Conservation (phyloP, 331 rosid genomes). For the Acacia concinna region DNA sequence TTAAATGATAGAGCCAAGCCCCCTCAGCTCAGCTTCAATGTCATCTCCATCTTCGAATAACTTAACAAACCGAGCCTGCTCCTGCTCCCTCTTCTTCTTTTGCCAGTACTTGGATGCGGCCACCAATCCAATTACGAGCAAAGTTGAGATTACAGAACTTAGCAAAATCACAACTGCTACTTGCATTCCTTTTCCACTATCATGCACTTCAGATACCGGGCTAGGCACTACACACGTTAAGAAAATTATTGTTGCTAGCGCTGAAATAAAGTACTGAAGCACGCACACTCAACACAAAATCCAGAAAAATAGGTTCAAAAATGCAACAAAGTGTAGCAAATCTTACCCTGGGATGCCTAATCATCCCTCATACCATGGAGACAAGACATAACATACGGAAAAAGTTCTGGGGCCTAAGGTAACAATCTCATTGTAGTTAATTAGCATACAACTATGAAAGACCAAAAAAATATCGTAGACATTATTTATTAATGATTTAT, state of each 20-base stretch:
- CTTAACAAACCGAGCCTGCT: conserved; percentile 77
- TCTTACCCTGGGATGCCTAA: background rate
- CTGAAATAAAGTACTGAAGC: background rate
- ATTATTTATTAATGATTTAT: background rate
- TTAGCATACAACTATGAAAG: background rate
- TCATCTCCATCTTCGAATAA: conserved; percentile 80
- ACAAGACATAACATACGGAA: background rate
- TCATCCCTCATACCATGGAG: background rate
- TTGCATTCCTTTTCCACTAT: conserved; percentile 44
- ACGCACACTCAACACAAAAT: background rate
- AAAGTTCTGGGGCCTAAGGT: background rate
- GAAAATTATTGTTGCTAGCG: background rate
- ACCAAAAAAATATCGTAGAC: background rate
- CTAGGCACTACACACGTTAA: conserved; percentile 45
- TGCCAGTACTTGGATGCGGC: conserved; percentile 69
- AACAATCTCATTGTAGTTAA: background rate
- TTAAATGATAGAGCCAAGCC: conserved; percentile 54
- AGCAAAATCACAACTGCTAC: conserved; percentile 50
- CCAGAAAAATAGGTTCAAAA: conserved; percentile 10
- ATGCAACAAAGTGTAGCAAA: conserved; percentile 23
- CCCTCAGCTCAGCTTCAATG: conserved; percentile 61
- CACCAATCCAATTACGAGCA: conserved; percentile 42
- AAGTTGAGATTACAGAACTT: conserved; percentile 34
- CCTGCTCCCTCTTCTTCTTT: conserved; percentile 68
- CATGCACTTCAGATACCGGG: conserved; percentile 29